A percentile compares a stretch with the other conserved stretches of the same genome.
Evolutionary conservation across 164 flowering plant species (phyloP).

Genomic region (Aristolochia californica): DNA sequence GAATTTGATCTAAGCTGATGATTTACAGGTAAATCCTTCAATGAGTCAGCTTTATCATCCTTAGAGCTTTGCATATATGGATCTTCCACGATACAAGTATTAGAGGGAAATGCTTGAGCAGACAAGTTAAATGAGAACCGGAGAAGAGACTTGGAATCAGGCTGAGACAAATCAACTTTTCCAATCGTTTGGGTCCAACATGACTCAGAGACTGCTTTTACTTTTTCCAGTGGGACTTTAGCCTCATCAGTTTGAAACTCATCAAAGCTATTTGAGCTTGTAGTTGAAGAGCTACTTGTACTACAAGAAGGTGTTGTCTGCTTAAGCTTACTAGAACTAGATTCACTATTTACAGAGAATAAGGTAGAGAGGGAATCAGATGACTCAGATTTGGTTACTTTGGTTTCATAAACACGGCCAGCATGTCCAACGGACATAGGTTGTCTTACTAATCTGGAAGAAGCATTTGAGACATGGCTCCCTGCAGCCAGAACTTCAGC

Average conservation of each 20-base stretch:
- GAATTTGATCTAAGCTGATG: constrained; percentile 8
- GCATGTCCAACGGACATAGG: constrained; percentile 11
- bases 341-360: constrained; percentile 18
- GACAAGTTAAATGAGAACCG: constrained; percentile 23
- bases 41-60: neutral
- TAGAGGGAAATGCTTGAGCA: constrained; percentile 14
- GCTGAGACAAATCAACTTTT: neutral
- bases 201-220: no score
- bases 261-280: constrained; percentile 8
- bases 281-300: constrained; percentile 14
- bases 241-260: constrained; percentile 7
- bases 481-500: constrained; percentile 29
- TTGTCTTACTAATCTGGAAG: constrained; percentile 16
- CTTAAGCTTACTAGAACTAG: constrained; percentile 17
- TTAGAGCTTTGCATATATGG: neutral
- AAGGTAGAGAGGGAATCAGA: constrained; percentile 19
- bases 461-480: constrained; percentile 16
- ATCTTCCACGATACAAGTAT: neutral
- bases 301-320: constrained; percentile 10
- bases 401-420: constrained; percentile 3
- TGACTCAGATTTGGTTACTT: constrained; percentile 5
- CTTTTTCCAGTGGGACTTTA: no score
- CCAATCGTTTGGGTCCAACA: no score
- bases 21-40: neutral
- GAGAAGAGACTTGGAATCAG: constrained; percentile 21